phyloP scores from a whole-genome alignment of 2,329 filamentous ascomycete species.

The Exophiala dermatitidis region DNA sequence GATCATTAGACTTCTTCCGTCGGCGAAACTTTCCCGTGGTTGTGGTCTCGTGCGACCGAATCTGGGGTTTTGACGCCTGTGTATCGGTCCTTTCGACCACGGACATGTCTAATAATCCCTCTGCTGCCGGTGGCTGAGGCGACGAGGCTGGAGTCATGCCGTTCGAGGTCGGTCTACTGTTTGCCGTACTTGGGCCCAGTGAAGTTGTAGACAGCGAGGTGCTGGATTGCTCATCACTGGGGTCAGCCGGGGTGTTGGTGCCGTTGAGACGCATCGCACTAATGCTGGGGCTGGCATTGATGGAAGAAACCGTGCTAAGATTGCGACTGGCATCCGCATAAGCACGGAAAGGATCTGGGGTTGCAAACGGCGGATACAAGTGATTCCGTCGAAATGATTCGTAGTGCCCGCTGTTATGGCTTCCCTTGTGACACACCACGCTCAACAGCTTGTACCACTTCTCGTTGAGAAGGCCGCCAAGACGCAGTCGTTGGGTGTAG shows the following conservation, averaged over 20 bases:
- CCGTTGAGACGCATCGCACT: slow-evolving; percentile 34
- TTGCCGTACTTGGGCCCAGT: slow-evolving; percentile 6
- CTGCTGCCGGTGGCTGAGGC: slow-evolving; percentile 1
- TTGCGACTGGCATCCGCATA: slow-evolving; percentile 63
- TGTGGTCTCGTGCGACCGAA: slow-evolving; percentile 24
- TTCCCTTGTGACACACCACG: slow-evolving; percentile 89
- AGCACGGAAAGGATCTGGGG: slow-evolving; percentile 68
- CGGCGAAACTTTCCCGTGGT: slow-evolving; percentile 39
- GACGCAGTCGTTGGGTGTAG: slow-evolving; percentile 77
- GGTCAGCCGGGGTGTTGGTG: slow-evolving; percentile 28
- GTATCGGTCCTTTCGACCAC: slow-evolving; percentile 19
- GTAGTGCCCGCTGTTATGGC: slow-evolving; percentile 93
- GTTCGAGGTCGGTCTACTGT: slow-evolving; percentile 19
- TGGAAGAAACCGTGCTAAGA: slow-evolving; percentile 48
- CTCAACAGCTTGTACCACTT: slow-evolving; percentile 78
- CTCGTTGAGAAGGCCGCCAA: slow-evolving; percentile 71
- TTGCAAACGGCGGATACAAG: slow-evolving; percentile 70
- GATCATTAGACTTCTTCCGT: slow-evolving; percentile 58
- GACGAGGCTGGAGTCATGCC: slow-evolving; percentile 4
- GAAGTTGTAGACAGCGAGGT: slow-evolving; percentile 22
- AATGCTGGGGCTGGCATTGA: slow-evolving; percentile 43
- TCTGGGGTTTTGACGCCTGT: slow-evolving; percentile 21
- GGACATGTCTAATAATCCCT: slow-evolving; percentile 5
- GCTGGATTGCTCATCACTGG: slow-evolving; percentile 24
- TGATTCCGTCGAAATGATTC: slow-evolving; percentile 90